Base-by-base conservation (phyloP, 306 rosid species). In the Herpetospermum pedunculosum region DNA sequence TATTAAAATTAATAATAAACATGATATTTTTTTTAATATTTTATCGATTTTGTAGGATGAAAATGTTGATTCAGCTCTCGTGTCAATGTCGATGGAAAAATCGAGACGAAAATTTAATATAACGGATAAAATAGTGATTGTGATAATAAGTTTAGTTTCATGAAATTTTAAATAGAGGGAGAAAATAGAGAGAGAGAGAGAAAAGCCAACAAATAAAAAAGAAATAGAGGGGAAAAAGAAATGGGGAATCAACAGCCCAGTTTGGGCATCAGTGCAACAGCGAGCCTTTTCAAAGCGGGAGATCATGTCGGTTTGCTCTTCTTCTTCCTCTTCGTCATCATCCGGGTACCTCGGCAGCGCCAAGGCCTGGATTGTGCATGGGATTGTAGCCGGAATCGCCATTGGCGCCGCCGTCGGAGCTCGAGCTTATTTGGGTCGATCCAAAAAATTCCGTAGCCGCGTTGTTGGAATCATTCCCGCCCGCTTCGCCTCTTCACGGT, bases 391-490 rank as follows among this genome's bases (percentile, higher is more conserved):
- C 46, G 97, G 96, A 70, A 88, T 81, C 1, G 89, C 96, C 6
- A 75, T 93, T 30, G 96, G 90, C 5, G 96, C 88, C 8, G 92
- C 95, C 8, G 73, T 81, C 30, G 96, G 95, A 15, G 96, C 97
- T 74, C 88, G 80, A 52, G 76, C 82, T 30, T 94, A 86, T 80
- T 46, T 88, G 50, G 81, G 79, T 77, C 85, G 82, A 30, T 77
- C 77, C 71, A 52, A 23, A 80, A 94, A 81, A 80, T 89, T 91
- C 70, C 95, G 98, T 78, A 91, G 78, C 77, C 90, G 97, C 77
- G 98, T 91, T 15, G 81, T 94, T 9, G 98, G 96, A 2, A 88
- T 94, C 53, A 94, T 94, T 77, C 98, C 98, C 40, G 97, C 98
- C 63, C 92, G 98, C 29, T 91, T 80, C 67, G 98, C 96, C 63